Percentiles rank a stretch among this genome's conserved stretches.
Conservation (phyloP, 1,139 yeast genomes). For the Debaryomycetaceae sp. region DNA sequence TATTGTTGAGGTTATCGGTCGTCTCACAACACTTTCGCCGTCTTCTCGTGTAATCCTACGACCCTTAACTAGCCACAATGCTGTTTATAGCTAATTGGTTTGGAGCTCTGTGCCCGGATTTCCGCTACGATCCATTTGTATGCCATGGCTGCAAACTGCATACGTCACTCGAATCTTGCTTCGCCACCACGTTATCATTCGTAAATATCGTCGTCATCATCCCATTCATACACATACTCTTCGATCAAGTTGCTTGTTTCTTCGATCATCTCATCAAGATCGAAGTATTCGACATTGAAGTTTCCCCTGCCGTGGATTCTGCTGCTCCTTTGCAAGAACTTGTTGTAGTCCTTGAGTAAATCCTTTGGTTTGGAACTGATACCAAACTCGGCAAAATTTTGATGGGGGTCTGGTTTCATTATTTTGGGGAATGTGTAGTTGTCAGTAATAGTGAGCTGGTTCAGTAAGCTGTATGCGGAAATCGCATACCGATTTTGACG, state of each 20-base stretch:
- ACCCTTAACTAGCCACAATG: too few relatives aligned
- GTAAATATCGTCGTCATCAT: constrained; percentile 33
- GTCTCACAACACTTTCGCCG: too few relatives aligned
- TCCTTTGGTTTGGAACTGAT: constrained; percentile 42
- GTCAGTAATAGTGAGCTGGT: constrained; percentile 13
- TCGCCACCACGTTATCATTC: constrained; percentile 5
- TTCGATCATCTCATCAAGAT: constrained; percentile 64
- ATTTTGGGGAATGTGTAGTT: constrained; percentile 34
- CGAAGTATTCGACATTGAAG: constrained; percentile 16
- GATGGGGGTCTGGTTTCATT: constrained; percentile 10
- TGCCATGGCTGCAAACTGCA: too few relatives aligned
- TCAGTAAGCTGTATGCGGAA: constrained; percentile 11
- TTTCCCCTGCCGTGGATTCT: constrained; percentile 8
- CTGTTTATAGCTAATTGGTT: too few relatives aligned
- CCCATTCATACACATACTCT: constrained; percentile 57
- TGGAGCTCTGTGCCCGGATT: too few relatives aligned
- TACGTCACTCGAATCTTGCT: too few relatives aligned
- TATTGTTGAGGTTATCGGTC: too few relatives aligned
- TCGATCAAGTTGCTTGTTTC: constrained; percentile 45
- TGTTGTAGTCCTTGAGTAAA: constrained; percentile 44
- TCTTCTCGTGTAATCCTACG: too few relatives aligned
- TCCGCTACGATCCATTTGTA: too few relatives aligned
- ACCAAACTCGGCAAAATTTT: constrained; percentile 35
- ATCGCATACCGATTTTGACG: constrained; percentile 15
- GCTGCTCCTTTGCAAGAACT: constrained; percentile 37